phyloP scores from a whole-genome alignment of 2,329 filamentous ascomycete genomes.

The Paecilomyces sp. region DNA sequence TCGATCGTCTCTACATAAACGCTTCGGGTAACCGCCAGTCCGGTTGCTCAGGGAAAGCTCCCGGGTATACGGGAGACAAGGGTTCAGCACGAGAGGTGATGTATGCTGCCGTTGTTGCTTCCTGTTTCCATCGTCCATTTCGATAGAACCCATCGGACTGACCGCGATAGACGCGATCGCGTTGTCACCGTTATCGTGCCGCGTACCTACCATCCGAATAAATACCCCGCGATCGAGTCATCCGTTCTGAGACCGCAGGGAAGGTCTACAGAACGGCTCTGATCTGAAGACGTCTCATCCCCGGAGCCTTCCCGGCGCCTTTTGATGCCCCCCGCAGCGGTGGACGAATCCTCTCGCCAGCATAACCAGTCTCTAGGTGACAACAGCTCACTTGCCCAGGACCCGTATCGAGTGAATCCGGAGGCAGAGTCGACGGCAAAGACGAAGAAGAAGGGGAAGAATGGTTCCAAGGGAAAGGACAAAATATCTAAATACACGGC shows the following conservation, averaged over 20 bases:
- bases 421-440: constrained; percentile 29
- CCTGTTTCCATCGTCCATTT: background rate
- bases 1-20: background rate
- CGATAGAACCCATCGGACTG: background rate
- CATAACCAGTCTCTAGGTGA: constrained; percentile 28
- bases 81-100: background rate
- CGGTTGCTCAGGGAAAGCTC: background rate
- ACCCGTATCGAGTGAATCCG: constrained; percentile 15
- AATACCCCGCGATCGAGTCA: constrained; percentile 5
- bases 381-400: constrained; percentile 19
- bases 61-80: background rate
- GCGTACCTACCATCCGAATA: background rate
- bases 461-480: constrained; percentile 27
- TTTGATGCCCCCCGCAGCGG: constrained; percentile 37
- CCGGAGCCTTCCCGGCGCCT: constrained; percentile 12
- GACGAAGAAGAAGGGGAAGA: constrained; percentile 34
- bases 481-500: constrained; percentile 25
- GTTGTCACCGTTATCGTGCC: background rate
- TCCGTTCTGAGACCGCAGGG: constrained; percentile 24
- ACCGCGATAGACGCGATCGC: background rate
- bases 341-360: constrained; percentile 31
- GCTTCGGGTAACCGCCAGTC: background rate
- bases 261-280: constrained; percentile 24
- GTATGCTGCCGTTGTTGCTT: background rate
- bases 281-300: constrained; percentile 14